These are phyloP conservation scores for Trichoderma semiorbis DNA, from an alignment of 2,329 filamentous ascomycete species.

Conservation along the genomic window DNA sequence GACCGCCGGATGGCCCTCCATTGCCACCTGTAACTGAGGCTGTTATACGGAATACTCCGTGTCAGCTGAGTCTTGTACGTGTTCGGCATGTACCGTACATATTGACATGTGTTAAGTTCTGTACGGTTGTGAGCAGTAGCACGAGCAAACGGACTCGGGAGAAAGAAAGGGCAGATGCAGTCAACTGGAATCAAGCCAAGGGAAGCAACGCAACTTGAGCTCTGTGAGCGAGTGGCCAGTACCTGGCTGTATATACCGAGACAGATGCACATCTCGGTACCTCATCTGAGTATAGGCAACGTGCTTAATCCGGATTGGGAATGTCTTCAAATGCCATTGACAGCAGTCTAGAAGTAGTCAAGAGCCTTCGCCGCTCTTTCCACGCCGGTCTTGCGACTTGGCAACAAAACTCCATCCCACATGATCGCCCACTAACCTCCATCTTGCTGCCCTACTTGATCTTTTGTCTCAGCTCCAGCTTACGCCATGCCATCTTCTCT, in stretches of 20 bases:
- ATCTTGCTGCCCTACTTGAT: not conserved
- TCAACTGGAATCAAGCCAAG: not conserved
- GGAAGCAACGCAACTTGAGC: not conserved
- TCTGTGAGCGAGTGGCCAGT: not conserved
- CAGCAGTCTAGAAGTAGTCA: not conserved
- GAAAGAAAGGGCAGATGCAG: not conserved
- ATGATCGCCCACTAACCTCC: not conserved
- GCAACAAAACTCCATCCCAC: not conserved
- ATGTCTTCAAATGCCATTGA: not conserved
- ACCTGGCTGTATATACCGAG: not conserved
- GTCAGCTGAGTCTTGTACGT: not conserved
- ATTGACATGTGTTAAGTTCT: not conserved
- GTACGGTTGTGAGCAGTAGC: not conserved
- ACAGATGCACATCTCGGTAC: not conserved
- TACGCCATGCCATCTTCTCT: not conserved
- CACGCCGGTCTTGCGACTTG: not conserved
- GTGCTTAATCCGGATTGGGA: not conserved
- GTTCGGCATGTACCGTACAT: not conserved
- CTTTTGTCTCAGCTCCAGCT: not conserved
- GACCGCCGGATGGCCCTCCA: not conserved
- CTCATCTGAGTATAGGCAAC: not conserved
- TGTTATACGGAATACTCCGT: not conserved
- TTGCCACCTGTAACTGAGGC: not conserved
- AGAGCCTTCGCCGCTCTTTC: not conserved
- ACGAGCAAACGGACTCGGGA: not conserved